A percentile compares a stretch with the other conserved stretches of the same genome.
These are phyloP conservation scores for Tritrichomonas foetus DNA, from an alignment of 208 protist species.

Conservation along the genomic window DNA sequence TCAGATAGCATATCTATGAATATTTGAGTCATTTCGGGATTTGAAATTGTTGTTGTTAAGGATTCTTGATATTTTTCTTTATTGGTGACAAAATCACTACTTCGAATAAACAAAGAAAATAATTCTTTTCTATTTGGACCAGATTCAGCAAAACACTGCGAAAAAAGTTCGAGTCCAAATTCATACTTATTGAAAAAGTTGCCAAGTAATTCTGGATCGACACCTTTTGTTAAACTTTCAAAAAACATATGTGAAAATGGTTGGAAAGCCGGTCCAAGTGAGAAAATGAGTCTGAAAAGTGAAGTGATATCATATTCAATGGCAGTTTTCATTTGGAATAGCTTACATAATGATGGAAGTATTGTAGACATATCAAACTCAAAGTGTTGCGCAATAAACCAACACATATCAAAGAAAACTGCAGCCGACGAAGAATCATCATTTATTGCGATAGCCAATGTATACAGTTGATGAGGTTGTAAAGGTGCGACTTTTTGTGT, in stretches of 20 bases:
- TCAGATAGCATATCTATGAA: not conserved
- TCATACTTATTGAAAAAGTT: not conserved
- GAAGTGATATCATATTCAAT: not conserved
- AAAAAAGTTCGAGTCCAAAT: not conserved
- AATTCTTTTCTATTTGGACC: not conserved
- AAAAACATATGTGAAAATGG: not conserved
- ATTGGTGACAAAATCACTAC: not conserved
- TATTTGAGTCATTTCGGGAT: not conserved
- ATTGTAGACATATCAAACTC: not conserved
- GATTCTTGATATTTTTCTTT: not conserved
- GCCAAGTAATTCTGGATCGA: not conserved
- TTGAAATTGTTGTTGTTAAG: not conserved
- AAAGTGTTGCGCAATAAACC: not conserved
- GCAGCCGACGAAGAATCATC: not conserved
- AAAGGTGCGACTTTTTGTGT: not conserved
- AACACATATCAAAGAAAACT: not conserved
- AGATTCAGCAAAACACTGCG: not conserved
- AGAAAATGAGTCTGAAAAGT: not conserved
- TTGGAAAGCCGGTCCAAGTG: not conserved
- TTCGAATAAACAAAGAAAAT: not conserved
- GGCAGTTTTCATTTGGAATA: not conserved
- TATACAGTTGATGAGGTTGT: not conserved
- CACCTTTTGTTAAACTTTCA: not conserved
- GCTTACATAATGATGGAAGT: not conserved
- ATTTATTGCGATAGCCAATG: not conserved